Base-by-base conservation (phyloP, 1,139 yeast species). In the Kluyveromyces sp. region DNA sequence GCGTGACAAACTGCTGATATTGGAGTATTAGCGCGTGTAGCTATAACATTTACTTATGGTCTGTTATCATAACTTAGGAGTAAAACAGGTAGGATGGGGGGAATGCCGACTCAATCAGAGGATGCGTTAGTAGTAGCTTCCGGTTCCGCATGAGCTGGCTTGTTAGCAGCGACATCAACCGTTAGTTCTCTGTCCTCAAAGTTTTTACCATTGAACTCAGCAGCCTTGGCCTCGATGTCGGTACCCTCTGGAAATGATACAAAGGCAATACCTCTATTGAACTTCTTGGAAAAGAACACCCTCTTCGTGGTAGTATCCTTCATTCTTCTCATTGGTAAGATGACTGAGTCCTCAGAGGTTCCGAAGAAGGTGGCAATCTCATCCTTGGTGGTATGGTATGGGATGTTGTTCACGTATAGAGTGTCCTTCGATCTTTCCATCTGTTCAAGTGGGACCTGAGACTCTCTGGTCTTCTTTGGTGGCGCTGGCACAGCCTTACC, bases 181-280 rank as follows among this genome's bases (percentile, higher is more conserved):
- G 54, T 53, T 16, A 61, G 44, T 33, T 51, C 55, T 46, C 65
- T 60, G 41, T 58, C 64, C 39, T 54, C 52, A 32, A 61, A 49
- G n/a, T 49, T 43, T 45, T 56, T 57, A 41, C 60, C 61, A 38
- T 58, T 56, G 46, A 58, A 60, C 42, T 56, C 57, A 16, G 50
- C 56, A 15, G 54, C 62, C 44, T 58, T 61, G 18, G 49, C 43
- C 22, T 49, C 44, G 39, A 59, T 58, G 36, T 54, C 58, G 16
- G 38, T 50, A 17, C 45, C 47, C 33, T 48, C 48, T 19, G 53
- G 53, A 40, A 51, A 61, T 15, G 63, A 53, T 26, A 61, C 53
- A 38, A 61, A 61, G 18, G 65, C 66, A 42, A 61, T 61, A 48
- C 66, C 66, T 46, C 65, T 57, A 48, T 61, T 61, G 47, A 51